A percentile compares a stretch with the other conserved stretches of the same genome.
Evolutionary conservation across 2,329 filamentous ascomycete species (phyloP).

Genomic region (Lachnellula hyalina): DNA sequence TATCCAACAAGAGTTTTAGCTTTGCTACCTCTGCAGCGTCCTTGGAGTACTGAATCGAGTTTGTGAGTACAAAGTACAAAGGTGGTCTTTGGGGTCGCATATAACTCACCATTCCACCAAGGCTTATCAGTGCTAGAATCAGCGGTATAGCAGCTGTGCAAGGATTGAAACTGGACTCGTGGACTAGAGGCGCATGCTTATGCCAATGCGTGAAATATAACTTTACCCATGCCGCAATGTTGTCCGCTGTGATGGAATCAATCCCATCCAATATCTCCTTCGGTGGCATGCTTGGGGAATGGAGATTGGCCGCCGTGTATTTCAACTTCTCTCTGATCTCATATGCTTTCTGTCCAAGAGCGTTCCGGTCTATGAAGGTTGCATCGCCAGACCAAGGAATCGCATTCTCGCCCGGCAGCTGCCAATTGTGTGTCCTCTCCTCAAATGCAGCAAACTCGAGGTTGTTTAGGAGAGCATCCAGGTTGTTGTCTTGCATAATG

Average conservation of each 20-base stretch:
- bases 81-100: neutral
- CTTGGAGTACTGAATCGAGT: slow-evolving; percentile 23
- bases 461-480: slow-evolving; percentile 22
- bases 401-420: slow-evolving; percentile 20
- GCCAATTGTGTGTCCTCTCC: slow-evolving; percentile 22
- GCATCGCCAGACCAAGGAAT: slow-evolving; percentile 21
- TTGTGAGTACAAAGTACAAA: slow-evolving; percentile 1
- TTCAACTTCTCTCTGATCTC: slow-evolving; percentile 28
- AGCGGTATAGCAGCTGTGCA: slow-evolving; percentile 26
- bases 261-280: slow-evolving; percentile 26
- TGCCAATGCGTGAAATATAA: slow-evolving; percentile 32
- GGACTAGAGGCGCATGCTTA: slow-evolving; percentile 30
- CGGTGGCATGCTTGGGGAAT: slow-evolving; percentile 17
- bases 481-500: slow-evolving; percentile 14
- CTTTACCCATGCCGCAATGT: slow-evolving; percentile 23
- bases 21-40: slow-evolving; percentile 17
- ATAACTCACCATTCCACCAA: slow-evolving; percentile 28
- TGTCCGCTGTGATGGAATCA: slow-evolving; percentile 23
- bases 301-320: slow-evolving; percentile 20
- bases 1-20: slow-evolving; percentile 24
- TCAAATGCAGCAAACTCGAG: slow-evolving; percentile 28
- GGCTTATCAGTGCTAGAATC: slow-evolving; percentile 26
- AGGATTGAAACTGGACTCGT: slow-evolving; percentile 29
- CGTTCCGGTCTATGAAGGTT: slow-evolving; percentile 16
- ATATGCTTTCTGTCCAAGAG: slow-evolving; percentile 24